These are phyloP conservation scores for Penicillium pulvis DNA, from an alignment of 495 filamentous ascomycete genomes.

Conservation along the genomic window DNA sequence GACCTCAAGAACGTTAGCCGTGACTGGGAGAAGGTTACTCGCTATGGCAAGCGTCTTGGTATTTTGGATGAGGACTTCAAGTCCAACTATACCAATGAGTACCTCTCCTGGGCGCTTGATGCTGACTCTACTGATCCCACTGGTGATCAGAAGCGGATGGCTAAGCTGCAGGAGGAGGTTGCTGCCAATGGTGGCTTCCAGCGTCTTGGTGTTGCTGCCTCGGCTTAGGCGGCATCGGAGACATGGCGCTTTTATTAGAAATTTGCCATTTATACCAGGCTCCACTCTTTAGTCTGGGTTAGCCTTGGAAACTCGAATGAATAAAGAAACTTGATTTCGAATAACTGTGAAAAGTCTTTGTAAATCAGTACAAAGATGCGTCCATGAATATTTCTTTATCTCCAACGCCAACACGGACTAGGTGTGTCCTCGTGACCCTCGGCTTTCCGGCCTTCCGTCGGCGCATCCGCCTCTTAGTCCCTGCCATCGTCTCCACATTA, in stretches of 20 bases:
- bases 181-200: slow-evolving; percentile 50
- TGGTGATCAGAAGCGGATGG: slow-evolving; percentile 70
- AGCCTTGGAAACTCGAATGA: not conserved
- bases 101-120: slow-evolving; percentile 62
- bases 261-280: not conserved
- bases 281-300: slow-evolving; percentile 11
- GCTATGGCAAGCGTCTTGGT: slow-evolving; percentile 66
- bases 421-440: too few species aligned
- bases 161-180: slow-evolving; percentile 58
- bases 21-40: slow-evolving; percentile 71
- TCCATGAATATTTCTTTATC: not conserved
- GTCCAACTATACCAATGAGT: slow-evolving; percentile 70
- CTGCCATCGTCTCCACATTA: too few species aligned
- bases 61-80: slow-evolving; percentile 58
- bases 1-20: slow-evolving; percentile 70
- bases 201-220: slow-evolving; percentile 37
- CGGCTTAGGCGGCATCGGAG: slow-evolving; percentile 23
- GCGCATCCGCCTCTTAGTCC: too few species aligned
- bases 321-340: not conserved
- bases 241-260: not conserved
- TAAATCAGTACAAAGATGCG: not conserved
- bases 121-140: slow-evolving; percentile 60
- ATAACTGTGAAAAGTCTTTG: not conserved
- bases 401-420: not conserved
- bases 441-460: too few species aligned